Percentiles rank a stretch among this genome's conserved stretches.
Conservation (phyloP, 345 rosid genomes). For the Salix udensis region DNA sequence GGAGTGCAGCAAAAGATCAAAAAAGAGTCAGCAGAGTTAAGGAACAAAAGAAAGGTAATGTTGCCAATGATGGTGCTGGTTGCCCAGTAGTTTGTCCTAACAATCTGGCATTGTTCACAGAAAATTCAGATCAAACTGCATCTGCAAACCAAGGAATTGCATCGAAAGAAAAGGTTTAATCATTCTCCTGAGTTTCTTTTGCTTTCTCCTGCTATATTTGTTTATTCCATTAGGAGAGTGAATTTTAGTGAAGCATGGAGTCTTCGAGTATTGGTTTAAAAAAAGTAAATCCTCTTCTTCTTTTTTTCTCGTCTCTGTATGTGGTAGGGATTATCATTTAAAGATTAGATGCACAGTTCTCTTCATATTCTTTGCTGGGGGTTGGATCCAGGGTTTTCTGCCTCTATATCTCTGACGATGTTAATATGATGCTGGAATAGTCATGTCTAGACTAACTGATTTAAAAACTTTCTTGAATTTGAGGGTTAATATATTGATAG, state of each 20-base stretch:
- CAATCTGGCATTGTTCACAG: not conserved
- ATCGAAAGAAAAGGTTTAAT: slow-evolving; percentile 40
- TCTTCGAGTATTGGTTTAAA: not conserved
- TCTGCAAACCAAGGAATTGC: slow-evolving; percentile 21
- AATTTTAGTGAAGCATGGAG: not conserved
- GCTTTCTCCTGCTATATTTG: not conserved
- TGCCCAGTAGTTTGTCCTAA: slow-evolving; percentile 10
- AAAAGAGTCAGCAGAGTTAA: slow-evolving; percentile 3
- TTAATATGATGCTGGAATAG: not conserved
- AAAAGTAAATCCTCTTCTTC: not conserved
- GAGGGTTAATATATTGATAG: not conserved
- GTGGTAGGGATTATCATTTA: not conserved
- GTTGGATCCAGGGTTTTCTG: not conserved
- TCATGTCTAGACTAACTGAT: not conserved
- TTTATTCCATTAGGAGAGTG: not conserved
- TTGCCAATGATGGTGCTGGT: slow-evolving; percentile 8
- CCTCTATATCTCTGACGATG: no score
- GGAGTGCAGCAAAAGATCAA: slow-evolving; percentile 11
- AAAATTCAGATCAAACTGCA: slow-evolving; percentile 20
- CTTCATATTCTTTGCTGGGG: not conserved
- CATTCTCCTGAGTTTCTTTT: slow-evolving; percentile 1
- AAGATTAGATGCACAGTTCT: not conserved
- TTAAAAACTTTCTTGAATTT: not conserved
- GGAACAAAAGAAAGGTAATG: slow-evolving; percentile 20
- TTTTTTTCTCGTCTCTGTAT: not conserved